Evolutionary conservation across 805 yeast genomes (phyloP).

Genomic region (Wickerhamiella sorbophila): DNA sequence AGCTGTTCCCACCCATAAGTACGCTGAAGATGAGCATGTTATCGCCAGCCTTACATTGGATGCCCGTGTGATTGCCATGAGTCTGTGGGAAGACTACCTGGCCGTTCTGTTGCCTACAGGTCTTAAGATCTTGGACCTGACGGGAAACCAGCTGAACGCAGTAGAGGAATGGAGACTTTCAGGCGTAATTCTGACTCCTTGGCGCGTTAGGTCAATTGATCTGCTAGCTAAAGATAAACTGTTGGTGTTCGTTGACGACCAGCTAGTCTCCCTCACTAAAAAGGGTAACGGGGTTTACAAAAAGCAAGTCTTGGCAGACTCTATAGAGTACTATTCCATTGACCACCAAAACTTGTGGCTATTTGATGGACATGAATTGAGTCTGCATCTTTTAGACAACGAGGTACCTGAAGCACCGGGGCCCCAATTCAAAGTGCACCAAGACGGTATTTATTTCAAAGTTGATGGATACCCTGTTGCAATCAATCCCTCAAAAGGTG

Average conservation of each 20-base stretch:
- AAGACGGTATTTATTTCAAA: constrained; percentile 11
- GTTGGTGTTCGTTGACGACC: constrained; percentile 27
- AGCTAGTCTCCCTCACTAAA: constrained; percentile 19
- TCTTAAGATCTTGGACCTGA: constrained; percentile 18
- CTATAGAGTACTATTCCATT: constrained; percentile 26
- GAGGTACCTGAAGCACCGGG: not conserved
- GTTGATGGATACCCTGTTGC: constrained; percentile 40
- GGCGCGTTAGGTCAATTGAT: constrained; percentile 25
- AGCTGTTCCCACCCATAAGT: not conserved
- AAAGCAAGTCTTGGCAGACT: constrained; percentile 23
- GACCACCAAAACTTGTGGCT: constrained; percentile 27
- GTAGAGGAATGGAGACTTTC: constrained; percentile 24
- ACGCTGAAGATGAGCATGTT: constrained; percentile 21
- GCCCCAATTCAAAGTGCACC: not conserved
- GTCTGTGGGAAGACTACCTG: constrained; percentile 20
- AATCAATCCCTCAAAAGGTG: constrained; percentile 33
- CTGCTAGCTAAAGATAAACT: constrained; percentile 12
- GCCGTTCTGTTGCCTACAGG: constrained; percentile 26
- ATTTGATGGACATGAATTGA: constrained; percentile 27
- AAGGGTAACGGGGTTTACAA: constrained; percentile 14
- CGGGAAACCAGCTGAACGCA: constrained; percentile 16
- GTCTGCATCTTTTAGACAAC: constrained; percentile 16
- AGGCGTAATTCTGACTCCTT: constrained; percentile 28
- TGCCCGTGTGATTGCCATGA: constrained; percentile 21
- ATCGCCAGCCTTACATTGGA: constrained; percentile 21